Evolutionary conservation across 2,329 filamentous ascomycete genomes (phyloP), one percentile per base, ranked within the genome.

Genomic region (Aspergillus sp.): DNA sequence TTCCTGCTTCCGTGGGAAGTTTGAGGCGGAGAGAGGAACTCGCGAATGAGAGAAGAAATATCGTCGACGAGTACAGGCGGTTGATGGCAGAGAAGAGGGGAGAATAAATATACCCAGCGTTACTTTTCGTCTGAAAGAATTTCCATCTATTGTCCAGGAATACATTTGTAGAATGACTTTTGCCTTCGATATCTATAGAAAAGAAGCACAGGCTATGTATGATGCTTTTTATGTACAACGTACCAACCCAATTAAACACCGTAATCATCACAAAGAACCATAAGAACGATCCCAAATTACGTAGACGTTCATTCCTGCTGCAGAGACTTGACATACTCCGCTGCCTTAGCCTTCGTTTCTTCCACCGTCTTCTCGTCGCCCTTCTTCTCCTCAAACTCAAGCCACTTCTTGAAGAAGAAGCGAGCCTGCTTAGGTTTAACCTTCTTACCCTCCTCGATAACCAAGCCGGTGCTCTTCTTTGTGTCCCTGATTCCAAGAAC

Each of bases 361-460:
- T 91, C 89, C 49, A 86, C 80, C 65, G 82, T 84, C 80, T 90
- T 90, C 61, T 82, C 79, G 69, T 88, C 85, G 2, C 90, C 91
- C 58, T 85, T 68, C 72, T 83, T 83, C 76, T 89, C 86, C 79
- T 99, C 95, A 85, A 91, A 98, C 65, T 89, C 86, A 57, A 89
- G 84, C 95, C 95, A 99, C 66, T 90, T 85, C 78, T 91, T 91
- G 78, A 98, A 99, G 81, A 96, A 90, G 70, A 87, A 89, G 78
- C 89, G 88, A 15, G 92, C 92, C 71, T 92, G 85, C 72, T 90
- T 87, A 41, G 89, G 85, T 81, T 96, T 96, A 65, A 96, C 80
- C 68, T 81, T 79, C 77, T 86, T 87, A 39, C 83, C 82, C 12
- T 65, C 64, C 20, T 70, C 70, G n/a, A 71, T 62, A 30, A 61